phyloP scores from a whole-genome alignment of 805 yeast genomes.

The Wickerhamiella bombiphila region DNA sequence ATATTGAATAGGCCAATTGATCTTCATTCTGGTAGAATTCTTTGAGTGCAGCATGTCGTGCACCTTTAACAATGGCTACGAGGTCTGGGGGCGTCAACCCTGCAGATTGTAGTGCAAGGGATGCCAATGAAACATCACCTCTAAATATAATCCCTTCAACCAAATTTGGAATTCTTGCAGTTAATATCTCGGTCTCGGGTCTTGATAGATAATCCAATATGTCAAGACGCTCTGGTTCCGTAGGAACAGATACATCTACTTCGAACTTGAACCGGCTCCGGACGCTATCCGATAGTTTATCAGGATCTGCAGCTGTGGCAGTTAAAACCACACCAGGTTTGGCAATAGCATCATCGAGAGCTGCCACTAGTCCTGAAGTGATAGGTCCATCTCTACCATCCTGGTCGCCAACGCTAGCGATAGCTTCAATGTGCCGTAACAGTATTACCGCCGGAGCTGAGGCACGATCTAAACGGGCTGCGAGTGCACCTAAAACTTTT shows the following conservation, averaged over 20 bases:
- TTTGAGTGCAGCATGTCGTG: conserved; percentile 43
- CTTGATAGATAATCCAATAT: conserved; percentile 41
- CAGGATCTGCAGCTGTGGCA: conserved; percentile 57
- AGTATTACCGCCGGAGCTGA: conserved; percentile 38
- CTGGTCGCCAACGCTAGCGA: conserved; percentile 54
- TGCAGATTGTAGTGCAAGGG: conserved; percentile 74
- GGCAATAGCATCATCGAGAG: conserved; percentile 40
- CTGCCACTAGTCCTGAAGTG: conserved; percentile 36
- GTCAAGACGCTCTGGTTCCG: conserved; percentile 52
- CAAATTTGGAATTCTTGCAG: conserved; percentile 1
- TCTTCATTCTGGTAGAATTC: conserved; percentile 28
- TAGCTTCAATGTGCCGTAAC: conserved; percentile 56
- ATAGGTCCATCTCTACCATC: conserved; percentile 32
- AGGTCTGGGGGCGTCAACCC: conserved; percentile 83
- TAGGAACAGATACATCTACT: conserved; percentile 59
- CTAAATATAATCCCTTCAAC: conserved; percentile 14
- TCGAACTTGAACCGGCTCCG: conserved; percentile 66
- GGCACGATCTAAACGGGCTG: conserved; percentile 60
- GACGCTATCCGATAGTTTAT: conserved; percentile 47
- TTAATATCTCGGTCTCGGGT: neutral
- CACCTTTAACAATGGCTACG: conserved; percentile 49
- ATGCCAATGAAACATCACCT: conserved; percentile 38
- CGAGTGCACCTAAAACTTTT: conserved; percentile 62
- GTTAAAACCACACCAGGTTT: conserved; percentile 31
- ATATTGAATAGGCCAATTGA: conserved; percentile 25